A percentile compares a stretch with the other conserved stretches of the same genome.
phyloP scores from a whole-genome alignment of 345 rosid genomes.

The Aquilaria malaccensis region DNA sequence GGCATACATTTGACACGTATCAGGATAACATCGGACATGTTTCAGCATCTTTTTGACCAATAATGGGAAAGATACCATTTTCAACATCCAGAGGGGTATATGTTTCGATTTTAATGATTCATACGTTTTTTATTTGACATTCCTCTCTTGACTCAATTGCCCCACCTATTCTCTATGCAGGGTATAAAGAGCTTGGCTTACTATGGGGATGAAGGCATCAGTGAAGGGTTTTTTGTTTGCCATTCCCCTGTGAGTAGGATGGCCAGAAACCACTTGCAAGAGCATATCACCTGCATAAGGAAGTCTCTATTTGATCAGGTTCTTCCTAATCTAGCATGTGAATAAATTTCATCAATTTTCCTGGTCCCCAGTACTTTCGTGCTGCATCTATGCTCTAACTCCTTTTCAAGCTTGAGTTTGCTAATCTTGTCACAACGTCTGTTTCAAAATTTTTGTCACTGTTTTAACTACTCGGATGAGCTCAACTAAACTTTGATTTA shows the following conservation, averaged over 20 bases:
- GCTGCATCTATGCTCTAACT: background rate
- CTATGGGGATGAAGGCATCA: background rate
- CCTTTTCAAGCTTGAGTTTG: background rate
- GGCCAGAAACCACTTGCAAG: conserved; percentile 23
- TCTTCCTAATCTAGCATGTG: background rate
- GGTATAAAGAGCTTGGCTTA: background rate
- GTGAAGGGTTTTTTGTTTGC: background rate
- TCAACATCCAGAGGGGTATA: no score
- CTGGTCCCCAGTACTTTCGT: background rate
- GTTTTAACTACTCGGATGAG: background rate
- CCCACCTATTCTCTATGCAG: background rate
- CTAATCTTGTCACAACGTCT: background rate
- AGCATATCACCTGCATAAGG: conserved; percentile 38
- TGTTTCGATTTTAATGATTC: no score
- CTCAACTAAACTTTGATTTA: background rate
- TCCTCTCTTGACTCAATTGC: no score
- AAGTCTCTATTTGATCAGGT: conserved; percentile 72
- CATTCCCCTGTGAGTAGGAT: conserved; percentile 5
- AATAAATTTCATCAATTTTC: background rate
- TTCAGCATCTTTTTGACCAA: no score
- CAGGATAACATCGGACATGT: no score
- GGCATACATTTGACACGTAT: background rate
- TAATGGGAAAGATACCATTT: no score
- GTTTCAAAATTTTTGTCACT: background rate
- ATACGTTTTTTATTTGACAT: no score